Conservation (phyloP, 2,329 filamentous ascomycete species). For the Ophiostoma ips region DNA sequence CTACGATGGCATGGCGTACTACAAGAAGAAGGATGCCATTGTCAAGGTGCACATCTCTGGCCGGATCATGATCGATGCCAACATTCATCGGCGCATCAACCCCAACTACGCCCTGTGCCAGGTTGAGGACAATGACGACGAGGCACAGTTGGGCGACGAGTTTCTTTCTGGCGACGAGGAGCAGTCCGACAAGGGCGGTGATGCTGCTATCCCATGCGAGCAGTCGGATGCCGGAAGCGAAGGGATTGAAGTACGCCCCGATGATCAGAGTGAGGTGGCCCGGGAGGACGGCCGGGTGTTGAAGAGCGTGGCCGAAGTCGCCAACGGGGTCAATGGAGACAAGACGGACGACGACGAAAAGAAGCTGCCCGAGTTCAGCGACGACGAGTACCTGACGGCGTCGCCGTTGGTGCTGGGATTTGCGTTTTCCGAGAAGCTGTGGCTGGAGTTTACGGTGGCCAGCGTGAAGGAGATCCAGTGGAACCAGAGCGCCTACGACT, state of each 20-base stretch:
- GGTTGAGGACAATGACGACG: conserved; percentile 58
- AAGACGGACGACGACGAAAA: conserved; percentile 17
- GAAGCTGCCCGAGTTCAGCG: conserved; percentile 46
- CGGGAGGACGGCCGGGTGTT: background rate
- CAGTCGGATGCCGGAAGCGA: no score
- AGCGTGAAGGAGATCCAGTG: conserved; percentile 68
- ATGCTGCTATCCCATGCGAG: no score
- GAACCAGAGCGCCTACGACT: conserved; percentile 73
- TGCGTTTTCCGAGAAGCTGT: conserved; percentile 75
- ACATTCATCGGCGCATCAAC: conserved; percentile 69
- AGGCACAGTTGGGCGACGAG: conserved; percentile 38
- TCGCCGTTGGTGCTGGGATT: conserved; percentile 79
- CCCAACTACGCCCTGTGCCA: conserved; percentile 71
- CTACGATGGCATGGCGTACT: conserved; percentile 73
- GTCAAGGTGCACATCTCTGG: conserved; percentile 76
- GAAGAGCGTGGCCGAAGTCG: background rate
- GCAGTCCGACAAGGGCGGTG: conserved; percentile 25
- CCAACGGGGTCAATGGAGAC: background rate
- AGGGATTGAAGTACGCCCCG: no score
- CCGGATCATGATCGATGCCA: conserved; percentile 76
- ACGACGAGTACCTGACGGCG: conserved; percentile 73
- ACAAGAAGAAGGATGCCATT: conserved; percentile 62
- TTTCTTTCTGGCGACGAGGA: conserved; percentile 31
- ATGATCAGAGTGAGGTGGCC: no score
- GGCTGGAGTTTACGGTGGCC: conserved; percentile 76